Conservation (phyloP, 208 protist genomes). For the Leishmania lainsoni region DNA sequence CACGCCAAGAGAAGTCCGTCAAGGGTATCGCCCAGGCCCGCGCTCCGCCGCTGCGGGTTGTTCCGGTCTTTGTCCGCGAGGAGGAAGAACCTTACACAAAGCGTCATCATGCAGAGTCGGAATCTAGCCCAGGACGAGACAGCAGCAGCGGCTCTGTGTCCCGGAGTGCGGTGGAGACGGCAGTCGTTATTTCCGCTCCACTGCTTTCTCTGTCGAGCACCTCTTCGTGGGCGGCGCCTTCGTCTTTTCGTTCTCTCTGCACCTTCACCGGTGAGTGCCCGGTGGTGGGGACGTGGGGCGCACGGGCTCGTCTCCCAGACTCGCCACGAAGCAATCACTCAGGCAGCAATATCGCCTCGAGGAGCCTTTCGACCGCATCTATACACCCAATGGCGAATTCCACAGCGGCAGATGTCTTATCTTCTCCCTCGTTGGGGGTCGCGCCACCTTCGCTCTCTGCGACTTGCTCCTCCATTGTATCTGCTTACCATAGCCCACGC, state of each 20-base stretch:
- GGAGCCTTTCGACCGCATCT: neutral
- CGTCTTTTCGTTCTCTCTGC: neutral
- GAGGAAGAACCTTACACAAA: neutral
- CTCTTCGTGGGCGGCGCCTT: neutral
- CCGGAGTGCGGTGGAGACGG: neutral
- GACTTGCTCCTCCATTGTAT: neutral
- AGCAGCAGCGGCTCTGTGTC: neutral
- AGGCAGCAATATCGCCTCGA: neutral
- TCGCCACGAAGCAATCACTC: neutral
- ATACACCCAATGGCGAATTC: neutral
- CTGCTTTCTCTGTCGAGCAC: neutral
- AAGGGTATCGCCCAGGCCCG: neutral
- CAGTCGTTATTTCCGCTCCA: neutral
- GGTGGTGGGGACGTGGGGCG: neutral
- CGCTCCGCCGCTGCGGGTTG: neutral
- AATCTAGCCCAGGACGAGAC: neutral
- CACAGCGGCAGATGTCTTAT: neutral
- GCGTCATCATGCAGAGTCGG: slow-evolving; percentile 7
- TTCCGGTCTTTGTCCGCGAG: neutral
- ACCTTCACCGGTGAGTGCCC: neutral
- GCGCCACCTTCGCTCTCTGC: neutral
- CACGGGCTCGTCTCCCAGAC: neutral
- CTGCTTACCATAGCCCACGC: neutral
- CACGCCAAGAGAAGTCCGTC: neutral
- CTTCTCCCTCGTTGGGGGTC: neutral